These are phyloP conservation scores for Physcomitrium patens DNA, from an alignment of 225 moss, liverwort and hornwort species.

Conservation along the genomic window DNA sequence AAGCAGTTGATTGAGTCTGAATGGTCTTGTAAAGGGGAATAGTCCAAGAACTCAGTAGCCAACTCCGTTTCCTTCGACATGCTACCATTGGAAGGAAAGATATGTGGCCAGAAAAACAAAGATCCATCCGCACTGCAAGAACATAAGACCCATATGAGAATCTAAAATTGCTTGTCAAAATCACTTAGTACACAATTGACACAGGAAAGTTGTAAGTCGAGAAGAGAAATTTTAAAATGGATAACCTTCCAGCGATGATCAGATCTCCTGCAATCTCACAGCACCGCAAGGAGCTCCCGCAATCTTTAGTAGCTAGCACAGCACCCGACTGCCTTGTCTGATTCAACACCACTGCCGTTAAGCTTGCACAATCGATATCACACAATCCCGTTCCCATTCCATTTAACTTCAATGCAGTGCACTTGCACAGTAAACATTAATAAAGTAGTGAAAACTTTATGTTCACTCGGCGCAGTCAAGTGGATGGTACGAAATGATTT, in stretches of 20 bases:
- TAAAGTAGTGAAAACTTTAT: no score
- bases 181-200: neutral
- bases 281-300: constrained; percentile 71
- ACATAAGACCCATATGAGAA: constrained; percentile 28
- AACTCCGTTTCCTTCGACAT: constrained; percentile 36
- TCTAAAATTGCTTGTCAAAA: constrained; percentile 6
- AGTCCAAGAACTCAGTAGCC: constrained; percentile 69
- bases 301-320: constrained; percentile 73
- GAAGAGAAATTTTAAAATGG: constrained; percentile 10
- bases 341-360: constrained; percentile 24
- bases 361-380: no score
- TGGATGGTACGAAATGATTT: no score
- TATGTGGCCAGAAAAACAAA: constrained; percentile 80
- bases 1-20: constrained; percentile 81
- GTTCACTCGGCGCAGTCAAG: no score
- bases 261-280: constrained; percentile 83
- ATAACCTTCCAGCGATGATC: constrained; percentile 84
- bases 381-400: no score
- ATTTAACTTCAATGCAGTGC: no score
- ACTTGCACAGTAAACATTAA: no score
- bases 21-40: constrained; percentile 82
- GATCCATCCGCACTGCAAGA: constrained; percentile 79
- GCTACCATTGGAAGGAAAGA: constrained; percentile 44
- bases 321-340: constrained; percentile 81
- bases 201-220: neutral